Evolutionary conservation across 2,329 filamentous ascomycete genomes (phyloP), one percentile per base, ranked within the genome.

Genomic region (Thielaviopsis punctulata): DNA sequence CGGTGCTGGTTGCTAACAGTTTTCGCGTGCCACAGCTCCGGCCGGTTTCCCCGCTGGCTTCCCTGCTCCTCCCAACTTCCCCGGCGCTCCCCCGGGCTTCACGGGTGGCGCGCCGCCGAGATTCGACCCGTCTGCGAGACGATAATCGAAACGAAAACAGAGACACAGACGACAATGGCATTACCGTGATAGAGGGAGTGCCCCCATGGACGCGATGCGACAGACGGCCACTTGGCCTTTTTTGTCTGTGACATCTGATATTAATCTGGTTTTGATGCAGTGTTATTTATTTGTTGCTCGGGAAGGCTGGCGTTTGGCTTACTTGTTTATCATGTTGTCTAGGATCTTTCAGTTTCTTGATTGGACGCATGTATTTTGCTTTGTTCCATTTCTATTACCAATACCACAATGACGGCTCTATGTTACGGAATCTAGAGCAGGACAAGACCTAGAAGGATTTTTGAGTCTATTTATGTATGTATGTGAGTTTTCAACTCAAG

Each of bases 61-160:
- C 59, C 67, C 73, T 56, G 66, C 69, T 70, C 59, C 68, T 66
- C 46, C 68, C 21, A 66, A 68, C 12, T 71, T 71, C 58, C 60
- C 70, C 53, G 71, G 72, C 61, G 69, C 70, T 46, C 71, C 73
- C 44, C 70, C 72, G 30, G 73, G 73, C 19, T 76, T 75, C 63
- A 70, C 65, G 56, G 68, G 69, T 59, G 77, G 77, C 56, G 68
- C 68, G 30, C 76, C 80, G 48, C 82, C 83, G 55, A 84, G 85
- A 57, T 90, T 90, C 69, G 83, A 87, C 68, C 80, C 79, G 56
- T 80, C 84, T 54, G 79, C 80, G 51, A 73, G 77, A 66, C 69
- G 75, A 70, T 79, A 70, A 55, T 47, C 30, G 12, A 12, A 48
- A 36, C n/a, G 36, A 18, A 27, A 51, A 41, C n/a, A n/a, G n/a